Evolutionary conservation across 805 yeast genomes (phyloP), one percentile per base, ranked within the genome.

Genomic region (Candida ponderosae): DNA sequence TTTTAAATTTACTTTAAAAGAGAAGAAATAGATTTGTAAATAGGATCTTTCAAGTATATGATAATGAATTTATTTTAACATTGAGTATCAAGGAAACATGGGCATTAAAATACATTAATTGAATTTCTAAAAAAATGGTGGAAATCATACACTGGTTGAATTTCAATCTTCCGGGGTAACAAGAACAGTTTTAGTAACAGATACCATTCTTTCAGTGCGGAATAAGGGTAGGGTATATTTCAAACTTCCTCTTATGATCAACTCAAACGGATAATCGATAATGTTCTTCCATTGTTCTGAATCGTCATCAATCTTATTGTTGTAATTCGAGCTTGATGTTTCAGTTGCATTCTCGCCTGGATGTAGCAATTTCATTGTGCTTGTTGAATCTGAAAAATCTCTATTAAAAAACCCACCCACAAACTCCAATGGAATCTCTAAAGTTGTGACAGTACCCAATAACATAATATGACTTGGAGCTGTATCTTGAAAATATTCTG

Each of bases 181-280:
- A 27, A 62, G 60, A 4, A 73, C 68, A 7, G 72, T 65, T 47
- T 76, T 76, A 41, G 78, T 79, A 9, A 84, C 76, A 2, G 79
- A 75, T 4, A 81, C 70, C 0, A 82, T 71, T 49, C 74, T 71
- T 34, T 66, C 66, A 8, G 69, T 64, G 27, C 60, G 59, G 24
- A 70, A 64, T 44, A 89, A 66, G 1, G 95, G 93, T 37, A 88
- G 65, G 35, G 72, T 74, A 58, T 90, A 90, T 50, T 74, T 77
- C 54, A 90, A 68, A 18, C 80, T 77, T 1, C 97, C 97, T 35
- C 95, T 67, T 4, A 90, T 68, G 17, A 87, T 82, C 46, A 90
- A 63, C 42, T 87, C 96, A 56, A 89, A 90, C 11, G 95, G 95
- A 52, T 84, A 74, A 42, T 76, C 73, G 10, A 81, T 76, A 11